phyloP scores from a whole-genome alignment of 345 rosid genomes.

The Syzygium oleosum region DNA sequence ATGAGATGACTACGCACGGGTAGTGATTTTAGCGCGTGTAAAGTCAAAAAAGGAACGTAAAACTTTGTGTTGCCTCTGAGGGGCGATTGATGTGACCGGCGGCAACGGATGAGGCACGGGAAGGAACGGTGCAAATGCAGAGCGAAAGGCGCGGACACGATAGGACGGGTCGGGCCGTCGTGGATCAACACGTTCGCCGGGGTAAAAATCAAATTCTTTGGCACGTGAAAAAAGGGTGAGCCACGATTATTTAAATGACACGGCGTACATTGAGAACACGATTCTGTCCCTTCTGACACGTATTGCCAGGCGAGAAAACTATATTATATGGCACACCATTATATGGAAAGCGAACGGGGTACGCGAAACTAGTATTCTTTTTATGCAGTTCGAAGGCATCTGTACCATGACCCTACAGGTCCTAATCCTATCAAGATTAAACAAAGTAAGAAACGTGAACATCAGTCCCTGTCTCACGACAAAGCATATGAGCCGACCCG shows the following conservation, averaged over 20 bases:
- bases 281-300: neutral
- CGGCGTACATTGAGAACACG: neutral
- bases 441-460: neutral
- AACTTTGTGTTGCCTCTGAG: fast-evolving
- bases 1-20: neutral
- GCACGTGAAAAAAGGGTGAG: neutral
- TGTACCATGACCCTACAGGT: neutral
- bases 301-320: neutral
- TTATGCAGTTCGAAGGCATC: neutral
- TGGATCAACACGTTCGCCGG: too few species aligned
- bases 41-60: too few species aligned
- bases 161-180: neutral
- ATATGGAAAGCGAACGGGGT: neutral
- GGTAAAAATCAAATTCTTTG: neutral
- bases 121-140: neutral
- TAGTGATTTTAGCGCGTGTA: too few species aligned
- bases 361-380: neutral
- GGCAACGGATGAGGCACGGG: fast-evolving
- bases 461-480: neutral
- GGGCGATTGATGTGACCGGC: too few species aligned
- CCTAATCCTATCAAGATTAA: neutral
- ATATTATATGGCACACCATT: neutral
- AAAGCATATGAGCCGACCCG: neutral
- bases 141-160: fast-evolving
- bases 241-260: neutral